These are phyloP conservation scores for Starmerella vaccinii DNA, from an alignment of 805 yeast species.

Conservation along the genomic window DNA sequence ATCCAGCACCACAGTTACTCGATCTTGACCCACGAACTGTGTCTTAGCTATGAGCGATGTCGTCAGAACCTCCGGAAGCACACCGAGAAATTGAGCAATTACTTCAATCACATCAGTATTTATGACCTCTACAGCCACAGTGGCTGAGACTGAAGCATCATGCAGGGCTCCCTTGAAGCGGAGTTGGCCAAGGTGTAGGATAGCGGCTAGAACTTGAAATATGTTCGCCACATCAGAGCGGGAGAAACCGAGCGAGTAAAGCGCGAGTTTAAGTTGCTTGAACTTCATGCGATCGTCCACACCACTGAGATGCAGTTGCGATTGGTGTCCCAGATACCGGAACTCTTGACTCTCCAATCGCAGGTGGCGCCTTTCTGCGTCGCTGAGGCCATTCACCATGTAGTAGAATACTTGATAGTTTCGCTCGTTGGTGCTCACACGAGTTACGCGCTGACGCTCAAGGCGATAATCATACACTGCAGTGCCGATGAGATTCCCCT, in stretches of 20 bases:
- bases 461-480: slow-evolving; percentile 46
- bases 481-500: slow-evolving; percentile 43
- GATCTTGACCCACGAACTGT: slow-evolving; percentile 31
- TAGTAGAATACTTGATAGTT: slow-evolving; percentile 53
- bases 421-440: slow-evolving; percentile 43
- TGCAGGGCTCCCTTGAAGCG: slow-evolving; percentile 29
- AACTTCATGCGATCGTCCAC: slow-evolving; percentile 43
- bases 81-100: slow-evolving; percentile 35
- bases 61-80: slow-evolving; percentile 32
- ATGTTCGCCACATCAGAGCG: slow-evolving; percentile 40
- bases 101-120: slow-evolving; percentile 30
- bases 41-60: slow-evolving; percentile 34
- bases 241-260: slow-evolving; percentile 41
- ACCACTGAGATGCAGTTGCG: slow-evolving; percentile 34
- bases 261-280: slow-evolving; percentile 39
- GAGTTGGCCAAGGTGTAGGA: slow-evolving; percentile 37
- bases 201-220: slow-evolving; percentile 39
- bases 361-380: slow-evolving; percentile 34
- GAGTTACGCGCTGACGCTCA: slow-evolving; percentile 45
- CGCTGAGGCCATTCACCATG: slow-evolving; percentile 42
- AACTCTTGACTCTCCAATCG: slow-evolving; percentile 34
- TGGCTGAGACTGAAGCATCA: slow-evolving; percentile 31
- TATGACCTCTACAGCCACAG: slow-evolving; percentile 32
- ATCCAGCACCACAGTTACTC: slow-evolving; percentile 36
- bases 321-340: slow-evolving; percentile 38